Conservation (phyloP, 495 filamentous ascomycete genomes). For the Penicillium odoratum region DNA sequence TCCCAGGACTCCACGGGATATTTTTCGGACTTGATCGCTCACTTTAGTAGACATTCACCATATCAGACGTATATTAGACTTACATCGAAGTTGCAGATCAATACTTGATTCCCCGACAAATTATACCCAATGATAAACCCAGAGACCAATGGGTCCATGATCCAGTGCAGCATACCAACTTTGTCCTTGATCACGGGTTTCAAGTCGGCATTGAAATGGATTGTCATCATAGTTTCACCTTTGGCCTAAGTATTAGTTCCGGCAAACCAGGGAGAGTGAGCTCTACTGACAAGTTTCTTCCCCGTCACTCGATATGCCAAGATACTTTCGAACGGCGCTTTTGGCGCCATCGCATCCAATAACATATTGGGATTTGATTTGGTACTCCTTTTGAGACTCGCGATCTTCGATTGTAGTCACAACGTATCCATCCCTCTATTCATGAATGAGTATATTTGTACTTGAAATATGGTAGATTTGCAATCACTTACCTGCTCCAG, state of each 20-base stretch:
- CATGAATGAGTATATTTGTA: neutral
- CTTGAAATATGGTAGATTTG: neutral
- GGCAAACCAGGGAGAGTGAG: slow-evolving; percentile 17
- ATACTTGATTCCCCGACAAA: slow-evolving; percentile 37
- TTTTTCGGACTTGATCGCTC: slow-evolving; percentile 11
- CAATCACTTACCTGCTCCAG: slow-evolving; percentile 19
- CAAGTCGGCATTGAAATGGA: slow-evolving; percentile 43
- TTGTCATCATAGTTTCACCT: slow-evolving; percentile 50
- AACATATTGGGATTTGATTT: slow-evolving; percentile 25
- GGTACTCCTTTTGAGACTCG: slow-evolving; percentile 12
- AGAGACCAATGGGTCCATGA: slow-evolving; percentile 40
- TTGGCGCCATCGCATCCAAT: slow-evolving; percentile 41
- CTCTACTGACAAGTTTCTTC: slow-evolving; percentile 25
- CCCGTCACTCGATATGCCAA: slow-evolving; percentile 38
- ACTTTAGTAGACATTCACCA: slow-evolving; percentile 9
- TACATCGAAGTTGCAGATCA: slow-evolving; percentile 42
- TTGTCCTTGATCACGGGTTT: slow-evolving; percentile 32
- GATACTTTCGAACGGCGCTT: slow-evolving; percentile 32
- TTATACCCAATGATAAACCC: slow-evolving; percentile 46
- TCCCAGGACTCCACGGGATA: slow-evolving; percentile 39
- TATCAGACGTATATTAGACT: neutral
- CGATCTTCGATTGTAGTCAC: slow-evolving; percentile 25
- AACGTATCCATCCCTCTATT: slow-evolving; percentile 20
- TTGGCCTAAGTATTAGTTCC: neutral
- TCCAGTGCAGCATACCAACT: slow-evolving; percentile 47